Evolutionary conservation across 352 stramenopile genomes (phyloP), one percentile per base, ranked within the genome.

Genomic region (Globisporangium abappressorium): DNA sequence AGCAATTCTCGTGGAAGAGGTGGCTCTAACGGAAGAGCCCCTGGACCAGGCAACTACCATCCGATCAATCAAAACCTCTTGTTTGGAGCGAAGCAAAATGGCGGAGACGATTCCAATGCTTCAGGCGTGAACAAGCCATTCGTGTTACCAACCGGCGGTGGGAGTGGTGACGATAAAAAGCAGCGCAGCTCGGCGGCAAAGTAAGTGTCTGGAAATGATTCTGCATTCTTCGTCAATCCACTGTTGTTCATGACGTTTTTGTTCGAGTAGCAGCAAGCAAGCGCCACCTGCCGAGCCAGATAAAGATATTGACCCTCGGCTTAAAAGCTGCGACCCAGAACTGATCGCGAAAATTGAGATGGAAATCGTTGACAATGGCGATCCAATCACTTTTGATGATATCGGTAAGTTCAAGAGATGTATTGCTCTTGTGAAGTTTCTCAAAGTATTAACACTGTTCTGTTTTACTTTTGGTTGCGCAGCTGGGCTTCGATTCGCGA

Each of bases 321-420:
- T 99, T 5, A 91, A 93, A 66, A 97, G 92, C 36, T 96, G 96
- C 22, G 97, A 99, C 47, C 97, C 97, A 26, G 92, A 98, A 58
- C 77, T 99, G 12, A 92, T 99, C 47, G 84, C 98, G 59, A 98
- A 98, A 67, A 99, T 99, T 68, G 89, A 98, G 63, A 95, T 98
- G 82, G 97, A 99, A 77, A 99, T 99, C 68, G 88, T 99, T 11
- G 91, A 99, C 69, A 84, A 79, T 36, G 93, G 94, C 56, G 88
- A 98, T 51, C 82, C 87, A 1, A 79, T 99, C 34, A 96, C 92
- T 14, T 99, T 99, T 70, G 93, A 99, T 67, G 97, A 99, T 71
- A 99, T 99, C 71, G 88, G 89, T 95, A 74, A 54, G 66, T 14
- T 20, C 3, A 15, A 33, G 36, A 1, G 30, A 33, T 24, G 18